Conservation (phyloP, 2,329 filamentous ascomycete genomes). For the Dissoconium aciculare region DNA sequence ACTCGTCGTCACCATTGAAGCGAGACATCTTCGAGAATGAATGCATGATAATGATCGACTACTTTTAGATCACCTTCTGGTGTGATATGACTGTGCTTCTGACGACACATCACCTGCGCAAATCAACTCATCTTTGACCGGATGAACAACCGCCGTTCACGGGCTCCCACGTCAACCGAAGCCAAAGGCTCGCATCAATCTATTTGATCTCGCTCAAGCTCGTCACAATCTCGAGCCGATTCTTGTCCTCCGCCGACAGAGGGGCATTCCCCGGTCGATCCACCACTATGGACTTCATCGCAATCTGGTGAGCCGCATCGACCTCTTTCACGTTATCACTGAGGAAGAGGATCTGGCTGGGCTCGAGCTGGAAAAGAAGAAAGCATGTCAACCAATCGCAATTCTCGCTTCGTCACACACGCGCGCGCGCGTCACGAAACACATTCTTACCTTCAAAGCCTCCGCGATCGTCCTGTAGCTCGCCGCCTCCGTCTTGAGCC, state of each 20-base stretch:
- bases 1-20: too few relatives aligned
- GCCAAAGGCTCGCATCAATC: too few relatives aligned
- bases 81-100: neutral
- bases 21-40: too few relatives aligned
- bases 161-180: too few relatives aligned
- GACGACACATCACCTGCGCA: constrained; percentile 4
- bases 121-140: too few relatives aligned
- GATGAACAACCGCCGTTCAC: too few relatives aligned
- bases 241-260: constrained; percentile 37
- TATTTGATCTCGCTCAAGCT: constrained; percentile 17
- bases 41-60: too few relatives aligned
- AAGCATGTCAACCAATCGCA: neutral
- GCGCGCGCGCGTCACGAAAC: too few relatives aligned
- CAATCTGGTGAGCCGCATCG: constrained; percentile 29
- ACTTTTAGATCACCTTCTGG: neutral
- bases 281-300: constrained; percentile 30
- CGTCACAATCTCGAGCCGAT: constrained; percentile 15
- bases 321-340: constrained; percentile 58
- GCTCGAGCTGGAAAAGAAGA: constrained; percentile 25
- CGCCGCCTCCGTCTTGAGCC: constrained; percentile 49
- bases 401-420: too few relatives aligned
- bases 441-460: constrained; percentile 23
- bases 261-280: constrained; percentile 55
- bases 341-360: constrained; percentile 54
- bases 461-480: constrained; percentile 55